Evolutionary conservation across 169 alveolate genomes (phyloP).

Genomic region (Plasmodium adleri): DNA sequence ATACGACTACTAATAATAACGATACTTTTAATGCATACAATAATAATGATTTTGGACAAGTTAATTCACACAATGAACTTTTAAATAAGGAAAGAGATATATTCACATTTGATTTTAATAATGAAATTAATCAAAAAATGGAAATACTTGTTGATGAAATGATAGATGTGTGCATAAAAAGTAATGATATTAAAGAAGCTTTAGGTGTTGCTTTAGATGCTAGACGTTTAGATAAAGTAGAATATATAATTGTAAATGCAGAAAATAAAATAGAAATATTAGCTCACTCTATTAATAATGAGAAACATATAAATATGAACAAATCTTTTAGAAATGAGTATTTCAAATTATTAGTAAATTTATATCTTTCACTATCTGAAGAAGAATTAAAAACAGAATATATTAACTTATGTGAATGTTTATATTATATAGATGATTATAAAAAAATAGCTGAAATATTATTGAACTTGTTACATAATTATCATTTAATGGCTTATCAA

Average conservation of each 20-base stretch:
- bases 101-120: conserved; percentile 65
- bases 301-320: conserved; percentile 50
- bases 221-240: conserved; percentile 92
- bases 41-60: conserved; percentile 25
- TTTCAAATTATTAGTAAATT: conserved; percentile 40
- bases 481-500: conserved; percentile 91
- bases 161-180: conserved; percentile 90
- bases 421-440: conserved; percentile 89
- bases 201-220: conserved; percentile 97
- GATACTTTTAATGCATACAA: conserved; percentile 20
- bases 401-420: conserved; percentile 87
- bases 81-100: conserved; percentile 20
- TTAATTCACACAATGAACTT: background rate
- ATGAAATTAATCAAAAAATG: conserved; percentile 86
- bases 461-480: conserved; percentile 80
- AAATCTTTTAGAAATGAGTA: conserved; percentile 62
- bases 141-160: conserved; percentile 91
- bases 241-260: conserved; percentile 84
- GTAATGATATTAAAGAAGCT: conserved; percentile 91
- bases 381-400: conserved; percentile 81
- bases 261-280: conserved; percentile 67
- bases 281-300: conserved; percentile 58
- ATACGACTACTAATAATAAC: background rate
- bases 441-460: conserved; percentile 91
- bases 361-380: conserved; percentile 39